Conservation (phyloP, 352 stramenopile genomes). For the Globisporangium perplexum region DNA sequence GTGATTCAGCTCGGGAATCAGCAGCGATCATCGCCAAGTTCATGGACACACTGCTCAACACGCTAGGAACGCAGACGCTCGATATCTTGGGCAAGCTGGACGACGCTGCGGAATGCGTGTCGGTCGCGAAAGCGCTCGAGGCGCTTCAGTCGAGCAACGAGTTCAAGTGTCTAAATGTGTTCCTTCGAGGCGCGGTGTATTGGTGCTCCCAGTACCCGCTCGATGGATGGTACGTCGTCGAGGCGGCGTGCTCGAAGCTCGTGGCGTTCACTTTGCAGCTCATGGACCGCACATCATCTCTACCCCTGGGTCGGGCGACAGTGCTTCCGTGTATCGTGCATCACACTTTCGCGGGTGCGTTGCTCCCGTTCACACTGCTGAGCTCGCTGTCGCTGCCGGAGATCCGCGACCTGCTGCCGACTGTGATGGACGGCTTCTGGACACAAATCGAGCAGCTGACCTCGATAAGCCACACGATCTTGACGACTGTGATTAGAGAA, state of each 20-base stretch:
- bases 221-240: slow-evolving; percentile 51
- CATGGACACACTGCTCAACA: slow-evolving; percentile 50
- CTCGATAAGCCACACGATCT: slow-evolving; percentile 11
- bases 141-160: slow-evolving; percentile 45
- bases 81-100: slow-evolving; percentile 13
- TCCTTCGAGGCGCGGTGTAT: slow-evolving; percentile 65
- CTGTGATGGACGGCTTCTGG: slow-evolving; percentile 43
- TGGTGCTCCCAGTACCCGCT: slow-evolving; percentile 56
- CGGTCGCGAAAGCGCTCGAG: slow-evolving; percentile 25
- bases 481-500: slow-evolving; percentile 1
- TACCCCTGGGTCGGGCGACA: slow-evolving; percentile 13
- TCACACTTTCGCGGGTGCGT: slow-evolving; percentile 57
- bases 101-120: slow-evolving; percentile 4
- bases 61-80: slow-evolving; percentile 36
- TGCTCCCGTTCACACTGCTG: slow-evolving; percentile 72
- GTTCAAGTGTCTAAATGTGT: slow-evolving; percentile 79
- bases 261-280: slow-evolving; percentile 38
- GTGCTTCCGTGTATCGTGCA: slow-evolving; percentile 34
- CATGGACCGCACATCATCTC: slow-evolving; percentile 20
- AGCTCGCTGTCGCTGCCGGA: slow-evolving; percentile 59
- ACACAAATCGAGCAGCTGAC: slow-evolving; percentile 31
- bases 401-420: slow-evolving; percentile 35
- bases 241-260: slow-evolving; percentile 46
- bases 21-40: slow-evolving; percentile 30
- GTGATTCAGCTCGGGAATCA: slow-evolving; percentile 11